These are phyloP conservation scores for Metschnikowia continentalis DNA, from an alignment of 805 yeast species.

Conservation along the genomic window DNA sequence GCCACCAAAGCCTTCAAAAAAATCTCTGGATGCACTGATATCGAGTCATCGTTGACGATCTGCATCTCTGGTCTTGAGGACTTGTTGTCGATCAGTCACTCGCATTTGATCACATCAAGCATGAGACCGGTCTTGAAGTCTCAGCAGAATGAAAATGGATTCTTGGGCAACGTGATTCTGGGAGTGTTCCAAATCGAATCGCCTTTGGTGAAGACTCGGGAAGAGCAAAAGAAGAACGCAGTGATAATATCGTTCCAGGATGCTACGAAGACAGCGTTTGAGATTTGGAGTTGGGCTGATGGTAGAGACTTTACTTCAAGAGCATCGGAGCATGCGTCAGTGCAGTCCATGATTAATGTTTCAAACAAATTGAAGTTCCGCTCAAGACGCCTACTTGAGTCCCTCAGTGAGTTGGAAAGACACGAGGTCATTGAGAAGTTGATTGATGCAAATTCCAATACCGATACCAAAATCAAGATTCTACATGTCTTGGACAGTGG, in stretches of 20 bases:
- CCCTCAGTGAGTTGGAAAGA: slow-evolving; percentile 63
- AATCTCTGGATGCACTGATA: slow-evolving; percentile 21
- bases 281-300: slow-evolving; percentile 73
- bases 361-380: slow-evolving; percentile 62
- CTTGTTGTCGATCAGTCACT: slow-evolving; percentile 55
- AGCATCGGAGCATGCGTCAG: slow-evolving; percentile 12
- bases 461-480: slow-evolving; percentile 42
- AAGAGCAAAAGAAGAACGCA: slow-evolving; percentile 50
- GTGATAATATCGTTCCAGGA: slow-evolving; percentile 62
- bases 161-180: slow-evolving; percentile 65
- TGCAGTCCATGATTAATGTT: slow-evolving; percentile 34
- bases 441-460: slow-evolving; percentile 33
- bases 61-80: slow-evolving; percentile 63
- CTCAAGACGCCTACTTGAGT: slow-evolving; percentile 61
- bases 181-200: slow-evolving; percentile 77
- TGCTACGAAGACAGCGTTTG: slow-evolving; percentile 50
- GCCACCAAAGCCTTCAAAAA: slow-evolving; percentile 18
- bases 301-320: slow-evolving; percentile 17
- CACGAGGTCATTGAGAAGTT: slow-evolving; percentile 68
- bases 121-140: slow-evolving; percentile 12
- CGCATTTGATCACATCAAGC: slow-evolving; percentile 41
- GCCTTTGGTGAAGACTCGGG: slow-evolving; percentile 47
- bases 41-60: slow-evolving; percentile 43
- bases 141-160: slow-evolving; percentile 41
- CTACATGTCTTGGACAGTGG: slow-evolving; percentile 84